Conservation (phyloP, 2,329 filamentous ascomycete genomes). For the Colletotrichum sp. region DNA sequence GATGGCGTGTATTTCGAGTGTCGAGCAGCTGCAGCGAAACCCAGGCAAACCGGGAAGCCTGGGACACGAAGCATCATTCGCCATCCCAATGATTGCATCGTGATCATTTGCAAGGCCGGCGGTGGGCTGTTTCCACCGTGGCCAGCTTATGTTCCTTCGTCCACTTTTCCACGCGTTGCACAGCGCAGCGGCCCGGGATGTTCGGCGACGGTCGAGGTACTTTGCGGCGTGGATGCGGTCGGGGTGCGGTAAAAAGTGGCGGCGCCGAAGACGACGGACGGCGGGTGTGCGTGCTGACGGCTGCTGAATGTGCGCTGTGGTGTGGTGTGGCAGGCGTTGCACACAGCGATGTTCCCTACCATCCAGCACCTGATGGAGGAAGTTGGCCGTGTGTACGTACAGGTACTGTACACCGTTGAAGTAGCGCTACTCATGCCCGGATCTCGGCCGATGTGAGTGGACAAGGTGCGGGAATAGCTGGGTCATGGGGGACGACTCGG, state of each 20-base stretch:
- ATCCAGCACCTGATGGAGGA: background rate
- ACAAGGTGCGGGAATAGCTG: background rate
- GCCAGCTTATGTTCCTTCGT: background rate
- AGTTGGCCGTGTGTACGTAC: background rate
- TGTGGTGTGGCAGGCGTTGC: background rate
- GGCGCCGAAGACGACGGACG: background rate
- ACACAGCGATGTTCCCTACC: background rate
- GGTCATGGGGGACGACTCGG: background rate
- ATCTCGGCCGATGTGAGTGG: background rate
- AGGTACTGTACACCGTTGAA: background rate
- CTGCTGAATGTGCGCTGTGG: background rate
- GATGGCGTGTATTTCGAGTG: background rate
- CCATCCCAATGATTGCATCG: background rate
- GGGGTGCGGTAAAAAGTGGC: background rate
- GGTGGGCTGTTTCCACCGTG: background rate
- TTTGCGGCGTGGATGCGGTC: background rate
- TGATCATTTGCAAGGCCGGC: background rate
- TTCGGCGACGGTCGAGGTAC: background rate
- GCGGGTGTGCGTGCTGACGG: background rate
- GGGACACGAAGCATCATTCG: background rate
- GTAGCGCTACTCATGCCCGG: background rate
- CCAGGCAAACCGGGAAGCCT: background rate
- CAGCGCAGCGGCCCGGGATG: background rate
- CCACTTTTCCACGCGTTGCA: constrained; percentile 1
- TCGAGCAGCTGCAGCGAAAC: background rate